Base-by-base conservation (phyloP, 2,329 filamentous ascomycete genomes). In the Aspergillus sp. region DNA sequence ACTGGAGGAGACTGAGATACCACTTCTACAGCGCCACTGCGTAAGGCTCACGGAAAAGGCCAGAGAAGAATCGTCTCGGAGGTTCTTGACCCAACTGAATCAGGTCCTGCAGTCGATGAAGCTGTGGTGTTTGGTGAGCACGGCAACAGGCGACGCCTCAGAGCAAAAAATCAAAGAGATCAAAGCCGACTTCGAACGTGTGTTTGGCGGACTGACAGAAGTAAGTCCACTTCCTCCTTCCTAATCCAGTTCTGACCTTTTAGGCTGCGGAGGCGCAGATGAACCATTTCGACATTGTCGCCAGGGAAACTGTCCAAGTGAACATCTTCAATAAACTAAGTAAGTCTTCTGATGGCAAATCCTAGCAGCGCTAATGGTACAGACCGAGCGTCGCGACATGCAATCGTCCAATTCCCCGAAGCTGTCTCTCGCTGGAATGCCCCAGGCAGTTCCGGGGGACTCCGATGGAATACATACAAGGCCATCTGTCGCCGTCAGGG, bases 1-100 rank as follows among this genome's bases (percentile, higher is more conserved):
- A 3, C 43, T 76, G 0, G 78, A 84, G 2, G 81, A 89, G 60
- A 89, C 87, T 0, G 86, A 84, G 67, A 79, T 89, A 2, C 86
- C 86, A 1, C 78, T 81, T 47, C 77, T 89, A 1, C 84, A 85
- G 66, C 75, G 75, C 0, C 86, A 90, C 63, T 87, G 85, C 56
- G 82, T 81, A 60, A 82, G 82, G 45, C 74, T 89, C 3, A 88
- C 87, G 0, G 81, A 84, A 57, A 72, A 75, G 30, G 79, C 79
- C 7, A 76, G 83, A 25, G 71, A 77, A 5, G 76, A 75, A 4
- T 77, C 73, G 17, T 82, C 78, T 53, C 78, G 78, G 8, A 72
- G 70, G 1, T 87, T 87, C 61, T 72, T 89, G 2, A 83, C 81
- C 10, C 79, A 76, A 30, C 55, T 87, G 3, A 78, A 74, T 45